These are phyloP conservation scores for Aspergillus steynii DNA, from an alignment of 495 filamentous ascomycete genomes.

Conservation along the genomic window DNA sequence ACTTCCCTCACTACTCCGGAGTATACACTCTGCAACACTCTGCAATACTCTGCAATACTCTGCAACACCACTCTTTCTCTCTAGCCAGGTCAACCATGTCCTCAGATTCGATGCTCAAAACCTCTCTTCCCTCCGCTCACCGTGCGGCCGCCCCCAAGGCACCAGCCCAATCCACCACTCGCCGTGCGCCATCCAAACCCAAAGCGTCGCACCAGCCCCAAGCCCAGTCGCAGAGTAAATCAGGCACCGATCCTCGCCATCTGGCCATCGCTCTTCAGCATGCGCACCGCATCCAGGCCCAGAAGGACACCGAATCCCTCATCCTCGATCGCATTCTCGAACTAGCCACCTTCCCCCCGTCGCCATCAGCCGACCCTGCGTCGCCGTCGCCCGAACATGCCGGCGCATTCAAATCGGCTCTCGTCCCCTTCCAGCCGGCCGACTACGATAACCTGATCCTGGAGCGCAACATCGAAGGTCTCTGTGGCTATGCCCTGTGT, in stretches of 20 bases:
- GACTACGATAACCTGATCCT: constrained; percentile 86
- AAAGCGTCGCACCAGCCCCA: constrained; percentile 37
- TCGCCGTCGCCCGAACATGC: constrained; percentile 59
- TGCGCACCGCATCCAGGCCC: constrained; percentile 74
- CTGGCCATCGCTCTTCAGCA: constrained; percentile 72
- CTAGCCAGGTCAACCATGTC: constrained; percentile 11
- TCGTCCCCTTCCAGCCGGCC: constrained; percentile 73
- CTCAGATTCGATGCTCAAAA: constrained; percentile 59
- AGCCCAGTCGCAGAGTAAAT: constrained; percentile 32
- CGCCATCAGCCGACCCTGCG: constrained; percentile 52
- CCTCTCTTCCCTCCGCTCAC: constrained; percentile 37
- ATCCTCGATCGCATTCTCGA: constrained; percentile 70
- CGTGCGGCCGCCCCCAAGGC: constrained; percentile 36
- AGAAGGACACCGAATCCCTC: constrained; percentile 67
- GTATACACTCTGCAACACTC: neutral
- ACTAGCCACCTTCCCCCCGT: constrained; percentile 62
- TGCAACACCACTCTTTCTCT: neutral
- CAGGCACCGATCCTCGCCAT: constrained; percentile 52
- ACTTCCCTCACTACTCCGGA: no score
- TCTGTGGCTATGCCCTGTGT: constrained; percentile 85
- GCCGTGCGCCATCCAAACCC: constrained; percentile 24
- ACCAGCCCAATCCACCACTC: constrained; percentile 17
- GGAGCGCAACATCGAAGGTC: constrained; percentile 76
- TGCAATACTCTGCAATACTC: no score
- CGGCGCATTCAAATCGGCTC: constrained; percentile 52